These are phyloP conservation scores for Tulasnella sp. DNA, from an alignment of 768 basidiomycete species.

Conservation along the genomic window DNA sequence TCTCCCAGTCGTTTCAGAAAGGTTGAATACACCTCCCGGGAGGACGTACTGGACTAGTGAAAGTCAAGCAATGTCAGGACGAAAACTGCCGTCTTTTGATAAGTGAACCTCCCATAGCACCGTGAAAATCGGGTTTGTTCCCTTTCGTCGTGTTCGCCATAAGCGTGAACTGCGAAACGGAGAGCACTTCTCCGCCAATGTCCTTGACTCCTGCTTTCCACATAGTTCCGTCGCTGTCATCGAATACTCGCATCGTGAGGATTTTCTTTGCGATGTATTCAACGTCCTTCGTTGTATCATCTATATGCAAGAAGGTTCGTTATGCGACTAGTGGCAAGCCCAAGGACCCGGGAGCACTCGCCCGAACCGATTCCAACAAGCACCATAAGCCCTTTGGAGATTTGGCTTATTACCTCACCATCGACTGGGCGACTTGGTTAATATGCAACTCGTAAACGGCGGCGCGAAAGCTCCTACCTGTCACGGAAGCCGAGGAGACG, in stretches of 20 bases:
- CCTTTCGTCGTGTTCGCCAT: constrained; percentile 84
- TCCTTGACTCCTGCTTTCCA: constrained; percentile 91
- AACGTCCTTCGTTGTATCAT: constrained; percentile 75
- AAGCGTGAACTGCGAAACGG: constrained; percentile 92
- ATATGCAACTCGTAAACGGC: neutral
- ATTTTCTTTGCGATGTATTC: constrained; percentile 77
- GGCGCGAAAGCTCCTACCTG: constrained; percentile 45
- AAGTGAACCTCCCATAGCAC: constrained; percentile 67
- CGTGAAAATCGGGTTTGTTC: constrained; percentile 88
- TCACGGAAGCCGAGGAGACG: constrained; percentile 78
- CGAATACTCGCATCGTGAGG: constrained; percentile 68
- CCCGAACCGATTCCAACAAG: constrained; percentile 84
- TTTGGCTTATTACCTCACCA: constrained; percentile 69
- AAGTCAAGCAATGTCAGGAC: neutral
- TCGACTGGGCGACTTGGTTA: constrained; percentile 53
- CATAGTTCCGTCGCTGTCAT: constrained; percentile 55
- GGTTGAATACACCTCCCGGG: constrained; percentile 62
- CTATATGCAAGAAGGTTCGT: constrained; percentile 40
- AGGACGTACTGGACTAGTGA: constrained; percentile 59
- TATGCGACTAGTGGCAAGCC: constrained; percentile 7
- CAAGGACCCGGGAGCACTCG: constrained; percentile 36
- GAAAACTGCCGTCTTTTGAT: neutral
- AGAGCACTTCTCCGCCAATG: constrained; percentile 83
- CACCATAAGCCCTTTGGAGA: constrained; percentile 82
- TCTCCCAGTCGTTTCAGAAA: constrained; percentile 67